Conservation (phyloP, 139 green algal genomes). For the Chlamydomonas sp. region DNA sequence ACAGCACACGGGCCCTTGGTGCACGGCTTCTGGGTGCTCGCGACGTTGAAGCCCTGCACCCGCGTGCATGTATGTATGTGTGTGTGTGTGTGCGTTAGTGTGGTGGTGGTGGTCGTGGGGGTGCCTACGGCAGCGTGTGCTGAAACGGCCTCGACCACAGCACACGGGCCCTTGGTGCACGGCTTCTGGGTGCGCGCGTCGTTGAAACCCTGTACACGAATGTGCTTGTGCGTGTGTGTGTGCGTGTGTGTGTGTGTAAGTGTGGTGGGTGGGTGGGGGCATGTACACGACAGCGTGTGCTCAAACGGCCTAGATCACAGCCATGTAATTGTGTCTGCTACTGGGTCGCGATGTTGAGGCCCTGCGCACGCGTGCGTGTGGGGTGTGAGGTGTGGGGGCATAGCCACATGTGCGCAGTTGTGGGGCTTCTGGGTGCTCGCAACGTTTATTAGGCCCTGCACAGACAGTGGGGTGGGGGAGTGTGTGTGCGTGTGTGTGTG, state of each 20-base stretch:
- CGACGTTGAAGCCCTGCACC: conserved; percentile 61
- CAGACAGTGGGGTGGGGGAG: neutral
- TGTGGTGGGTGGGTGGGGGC: too few relatives aligned
- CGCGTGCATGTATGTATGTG: too few relatives aligned
- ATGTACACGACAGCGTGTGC: conserved; percentile 29
- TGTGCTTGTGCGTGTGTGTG: too few relatives aligned
- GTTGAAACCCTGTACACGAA: conserved; percentile 40
- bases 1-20: conserved; percentile 98
- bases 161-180: conserved; percentile 96
- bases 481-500: too few relatives aligned
- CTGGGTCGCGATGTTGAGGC: conserved; percentile 64
- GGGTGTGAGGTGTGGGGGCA: too few relatives aligned
- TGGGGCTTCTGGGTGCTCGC: conserved; percentile 73
- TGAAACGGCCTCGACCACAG: conserved; percentile 83
- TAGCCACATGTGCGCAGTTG: conserved; percentile 96
- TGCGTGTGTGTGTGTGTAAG: neutral
- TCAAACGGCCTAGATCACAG: conserved; percentile 80
- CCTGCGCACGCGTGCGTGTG: neutral
- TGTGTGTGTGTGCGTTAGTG: too few relatives aligned
- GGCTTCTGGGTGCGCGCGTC: conserved; percentile 70
- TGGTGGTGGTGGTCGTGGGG: neutral
- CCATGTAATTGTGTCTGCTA: conserved; percentile 91
- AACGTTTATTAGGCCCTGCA: conserved; percentile 61
- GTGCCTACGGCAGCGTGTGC: conserved; percentile 29
- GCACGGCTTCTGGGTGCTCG: conserved; percentile 74